Percentiles rank a stretch among this genome's conserved stretches.
Conservation (phyloP, 208 protist genomes). For the Leishmania braziliensis region DNA sequence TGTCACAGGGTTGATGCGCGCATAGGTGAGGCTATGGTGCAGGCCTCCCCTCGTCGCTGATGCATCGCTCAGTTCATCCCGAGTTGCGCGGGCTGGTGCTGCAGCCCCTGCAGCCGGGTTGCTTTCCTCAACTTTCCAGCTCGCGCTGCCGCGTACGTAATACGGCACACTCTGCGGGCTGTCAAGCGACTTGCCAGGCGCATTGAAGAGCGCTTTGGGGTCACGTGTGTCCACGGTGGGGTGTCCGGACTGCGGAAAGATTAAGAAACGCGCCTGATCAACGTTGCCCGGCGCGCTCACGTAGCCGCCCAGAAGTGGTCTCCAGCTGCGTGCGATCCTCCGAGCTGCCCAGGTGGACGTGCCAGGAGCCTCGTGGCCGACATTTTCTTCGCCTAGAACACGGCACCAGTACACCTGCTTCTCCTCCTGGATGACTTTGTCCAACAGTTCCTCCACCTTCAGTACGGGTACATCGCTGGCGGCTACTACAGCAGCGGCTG, state of each 20-base stretch:
- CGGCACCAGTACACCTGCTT: conserved; percentile 15
- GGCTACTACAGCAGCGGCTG: neutral
- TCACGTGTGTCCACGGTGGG: conserved; percentile 8
- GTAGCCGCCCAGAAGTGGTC: conserved; percentile 52
- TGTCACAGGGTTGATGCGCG: neutral
- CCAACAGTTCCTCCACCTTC: conserved; percentile 17
- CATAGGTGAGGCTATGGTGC: conserved; percentile 15
- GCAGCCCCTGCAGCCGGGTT: conserved; percentile 14
- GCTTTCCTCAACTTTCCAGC: conserved; percentile 24
- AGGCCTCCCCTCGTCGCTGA: neutral
- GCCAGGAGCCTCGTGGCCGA: neutral
- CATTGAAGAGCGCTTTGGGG: neutral
- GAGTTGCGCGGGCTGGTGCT: neutral
- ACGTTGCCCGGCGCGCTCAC: conserved; percentile 13
- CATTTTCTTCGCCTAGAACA: conserved; percentile 17
- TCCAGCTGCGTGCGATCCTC: conserved; percentile 17
- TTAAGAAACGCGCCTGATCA: conserved; percentile 42
- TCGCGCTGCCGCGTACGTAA: conserved; percentile 39
- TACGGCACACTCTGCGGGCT: conserved; percentile 37
- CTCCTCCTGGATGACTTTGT: conserved; percentile 11
- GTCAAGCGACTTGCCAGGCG: conserved; percentile 2
- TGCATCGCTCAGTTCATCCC: neutral
- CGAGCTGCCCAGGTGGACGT: conserved; percentile 5
- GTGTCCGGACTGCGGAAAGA: conserved; percentile 58
- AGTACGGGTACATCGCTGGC: neutral